A percentile compares a stretch with the other conserved stretches of the same genome.
These are phyloP conservation scores for Metschnikowia dekortorum DNA, from an alignment of 805 yeast species.

Conservation along the genomic window DNA sequence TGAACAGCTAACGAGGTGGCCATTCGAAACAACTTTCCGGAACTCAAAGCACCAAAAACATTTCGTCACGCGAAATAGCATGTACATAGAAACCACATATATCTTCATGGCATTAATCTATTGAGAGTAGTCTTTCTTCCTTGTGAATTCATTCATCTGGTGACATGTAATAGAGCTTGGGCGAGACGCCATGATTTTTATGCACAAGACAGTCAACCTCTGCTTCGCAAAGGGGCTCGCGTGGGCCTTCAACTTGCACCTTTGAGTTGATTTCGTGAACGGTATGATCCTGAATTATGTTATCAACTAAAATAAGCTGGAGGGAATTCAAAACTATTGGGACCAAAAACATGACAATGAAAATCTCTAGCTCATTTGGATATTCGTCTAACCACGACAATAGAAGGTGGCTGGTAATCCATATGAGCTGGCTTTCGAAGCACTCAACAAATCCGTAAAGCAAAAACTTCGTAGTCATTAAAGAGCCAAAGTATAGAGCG, in stretches of 20 bases:
- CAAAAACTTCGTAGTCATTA: constrained; percentile 61
- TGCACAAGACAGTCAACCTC: not conserved
- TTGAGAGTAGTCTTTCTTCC: not conserved
- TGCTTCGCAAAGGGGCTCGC: not conserved
- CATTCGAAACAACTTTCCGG: not conserved
- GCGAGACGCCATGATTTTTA: not conserved
- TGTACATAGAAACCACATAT: constrained; percentile 1
- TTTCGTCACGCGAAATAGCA: not conserved
- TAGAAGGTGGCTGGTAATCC: constrained; percentile 63
- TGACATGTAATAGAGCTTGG: not conserved
- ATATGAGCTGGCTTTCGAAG: constrained; percentile 49
- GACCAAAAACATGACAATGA: constrained; percentile 79
- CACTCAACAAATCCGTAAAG: constrained; percentile 60
- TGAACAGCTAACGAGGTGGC: too few relatives aligned
- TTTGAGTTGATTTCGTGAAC: constrained; percentile 30
- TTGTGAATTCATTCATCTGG: not conserved
- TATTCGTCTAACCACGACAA: constrained; percentile 79
- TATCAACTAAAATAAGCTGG: constrained; percentile 70
- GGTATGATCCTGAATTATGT: constrained; percentile 57
- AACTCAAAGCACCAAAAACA: too few relatives aligned
- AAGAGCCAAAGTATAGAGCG: constrained; percentile 59
- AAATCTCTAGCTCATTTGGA: constrained; percentile 74
- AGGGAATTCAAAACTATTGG: constrained; percentile 71
- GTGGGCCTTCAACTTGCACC: not conserved
- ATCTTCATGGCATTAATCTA: not conserved